Percentiles rank a stretch among this genome's conserved stretches.
phyloP scores from a whole-genome alignment of 768 basidiomycete species.

The Mycena vulgaris region DNA sequence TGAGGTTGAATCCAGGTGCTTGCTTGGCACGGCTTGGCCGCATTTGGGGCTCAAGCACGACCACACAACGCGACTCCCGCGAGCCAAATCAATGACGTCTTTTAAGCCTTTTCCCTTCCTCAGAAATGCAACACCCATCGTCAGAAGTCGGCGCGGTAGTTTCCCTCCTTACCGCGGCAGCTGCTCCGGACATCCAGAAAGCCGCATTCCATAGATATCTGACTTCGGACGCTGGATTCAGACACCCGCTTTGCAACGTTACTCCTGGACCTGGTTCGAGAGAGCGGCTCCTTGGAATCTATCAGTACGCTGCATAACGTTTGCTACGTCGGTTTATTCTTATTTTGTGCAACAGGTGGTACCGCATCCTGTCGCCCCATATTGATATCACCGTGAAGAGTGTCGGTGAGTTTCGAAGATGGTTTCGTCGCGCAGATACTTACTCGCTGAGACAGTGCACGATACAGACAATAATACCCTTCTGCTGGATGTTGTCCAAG shows the following conservation, averaged over 20 bases:
- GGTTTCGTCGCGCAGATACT: neutral
- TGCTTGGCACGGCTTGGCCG: too few relatives aligned
- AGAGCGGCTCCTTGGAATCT: conserved; percentile 69
- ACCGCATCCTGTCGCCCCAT: conserved; percentile 72
- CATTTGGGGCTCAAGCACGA: too few relatives aligned
- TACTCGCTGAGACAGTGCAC: conserved; percentile 59
- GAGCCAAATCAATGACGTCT: too few relatives aligned
- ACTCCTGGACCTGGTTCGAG: conserved; percentile 64
- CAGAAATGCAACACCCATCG: conserved; percentile 69
- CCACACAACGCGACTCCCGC: too few relatives aligned
- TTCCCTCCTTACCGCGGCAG: conserved; percentile 60
- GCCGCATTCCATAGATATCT: conserved; percentile 65
- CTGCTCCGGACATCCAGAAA: conserved; percentile 66
- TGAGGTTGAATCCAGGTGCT: too few relatives aligned
- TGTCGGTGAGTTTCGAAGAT: conserved; percentile 55
- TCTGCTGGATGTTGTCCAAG: conserved; percentile 68
- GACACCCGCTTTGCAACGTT: conserved; percentile 72
- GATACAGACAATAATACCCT: conserved; percentile 58
- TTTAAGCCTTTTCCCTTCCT: neutral
- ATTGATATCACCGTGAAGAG: conserved; percentile 58
- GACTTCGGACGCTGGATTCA: conserved; percentile 68
- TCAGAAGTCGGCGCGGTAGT: conserved; percentile 65
- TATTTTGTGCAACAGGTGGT: conserved; percentile 61
- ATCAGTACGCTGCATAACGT: conserved; percentile 57
- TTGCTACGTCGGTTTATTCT: too few relatives aligned